Evolutionary conservation across 129 eudicot genomes (phyloP).

Genomic region (Deinandra increscens): DNA sequence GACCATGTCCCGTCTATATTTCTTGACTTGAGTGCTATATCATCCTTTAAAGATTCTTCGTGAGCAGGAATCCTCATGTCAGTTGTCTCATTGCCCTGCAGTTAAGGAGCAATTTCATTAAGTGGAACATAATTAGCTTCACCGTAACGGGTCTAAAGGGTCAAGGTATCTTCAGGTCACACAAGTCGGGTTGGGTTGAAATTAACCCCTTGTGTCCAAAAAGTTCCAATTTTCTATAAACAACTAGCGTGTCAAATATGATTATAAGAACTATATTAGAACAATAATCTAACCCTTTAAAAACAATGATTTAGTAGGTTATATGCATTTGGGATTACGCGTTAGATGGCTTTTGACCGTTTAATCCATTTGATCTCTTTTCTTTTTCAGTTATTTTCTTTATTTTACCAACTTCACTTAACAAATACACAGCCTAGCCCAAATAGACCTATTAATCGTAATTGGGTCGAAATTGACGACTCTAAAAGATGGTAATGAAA

Average conservation of each 20-base stretch:
- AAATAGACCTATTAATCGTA: not conserved
- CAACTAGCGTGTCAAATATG: not conserved
- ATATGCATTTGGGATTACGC: not conserved
- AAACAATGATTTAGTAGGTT: not conserved
- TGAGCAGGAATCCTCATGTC: constrained; percentile 19
- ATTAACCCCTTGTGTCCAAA: not conserved
- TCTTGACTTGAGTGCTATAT: constrained; percentile 14
- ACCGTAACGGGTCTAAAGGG: not conserved
- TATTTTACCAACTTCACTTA: not conserved
- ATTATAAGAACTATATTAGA: not conserved
- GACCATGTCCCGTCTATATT: constrained; percentile 33
- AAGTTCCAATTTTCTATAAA: not conserved
- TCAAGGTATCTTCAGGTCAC: not conserved
- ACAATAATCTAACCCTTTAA: too few species aligned
- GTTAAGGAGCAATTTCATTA: not conserved
- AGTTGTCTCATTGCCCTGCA: constrained; percentile 46
- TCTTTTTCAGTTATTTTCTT: too few species aligned
- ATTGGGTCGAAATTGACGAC: not conserved
- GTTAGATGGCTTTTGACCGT: not conserved
- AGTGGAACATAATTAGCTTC: constrained; percentile 2
- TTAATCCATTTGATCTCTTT: not conserved
- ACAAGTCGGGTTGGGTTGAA: not conserved
- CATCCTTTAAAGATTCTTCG: constrained; percentile 35
- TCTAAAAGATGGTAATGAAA: not conserved
- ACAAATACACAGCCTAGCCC: not conserved